Evolutionary conservation across 108 stramenopile species (phyloP).

Genomic region (Nannochloropsis oceanica): DNA sequence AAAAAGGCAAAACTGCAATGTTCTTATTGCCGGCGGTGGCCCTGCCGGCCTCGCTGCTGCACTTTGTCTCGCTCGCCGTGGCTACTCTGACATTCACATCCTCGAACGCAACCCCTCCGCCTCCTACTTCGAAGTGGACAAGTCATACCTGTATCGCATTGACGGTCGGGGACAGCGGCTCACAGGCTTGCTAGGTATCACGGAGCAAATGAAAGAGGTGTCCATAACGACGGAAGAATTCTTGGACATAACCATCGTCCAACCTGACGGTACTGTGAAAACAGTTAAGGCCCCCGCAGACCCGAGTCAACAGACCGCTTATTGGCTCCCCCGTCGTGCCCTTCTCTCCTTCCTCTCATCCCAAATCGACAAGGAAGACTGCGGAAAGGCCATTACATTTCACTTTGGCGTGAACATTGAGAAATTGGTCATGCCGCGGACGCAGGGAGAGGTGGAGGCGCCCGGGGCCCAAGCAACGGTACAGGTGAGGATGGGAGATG

Average conservation of each 20-base stretch:
- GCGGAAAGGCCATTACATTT: neutral
- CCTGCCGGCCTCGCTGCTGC: slow-evolving; percentile 14
- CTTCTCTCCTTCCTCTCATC: neutral
- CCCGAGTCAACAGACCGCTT: neutral
- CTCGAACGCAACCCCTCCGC: slow-evolving; percentile 13
- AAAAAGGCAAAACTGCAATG: neutral
- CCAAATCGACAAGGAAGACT: neutral
- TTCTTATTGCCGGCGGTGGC: slow-evolving; percentile 7
- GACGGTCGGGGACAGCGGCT: slow-evolving; percentile 7
- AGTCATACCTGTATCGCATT: slow-evolving; percentile 6
- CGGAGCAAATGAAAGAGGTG: neutral
- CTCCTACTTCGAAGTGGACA: neutral
- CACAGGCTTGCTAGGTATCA: neutral
- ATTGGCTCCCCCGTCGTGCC: neutral
- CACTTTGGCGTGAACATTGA: neutral
- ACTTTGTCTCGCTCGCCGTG: slow-evolving; percentile 10
- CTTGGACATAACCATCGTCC: neutral
- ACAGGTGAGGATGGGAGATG: neutral
- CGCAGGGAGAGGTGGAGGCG: neutral
- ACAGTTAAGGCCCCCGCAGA: neutral
- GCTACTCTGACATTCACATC: slow-evolving; percentile 3
- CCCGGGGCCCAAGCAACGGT: neutral
- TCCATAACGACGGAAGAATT: neutral
- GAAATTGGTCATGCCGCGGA: neutral
- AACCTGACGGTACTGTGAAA: neutral